Conservation (phyloP, 805 yeast genomes). For the Cyberlindnera petersonii region DNA sequence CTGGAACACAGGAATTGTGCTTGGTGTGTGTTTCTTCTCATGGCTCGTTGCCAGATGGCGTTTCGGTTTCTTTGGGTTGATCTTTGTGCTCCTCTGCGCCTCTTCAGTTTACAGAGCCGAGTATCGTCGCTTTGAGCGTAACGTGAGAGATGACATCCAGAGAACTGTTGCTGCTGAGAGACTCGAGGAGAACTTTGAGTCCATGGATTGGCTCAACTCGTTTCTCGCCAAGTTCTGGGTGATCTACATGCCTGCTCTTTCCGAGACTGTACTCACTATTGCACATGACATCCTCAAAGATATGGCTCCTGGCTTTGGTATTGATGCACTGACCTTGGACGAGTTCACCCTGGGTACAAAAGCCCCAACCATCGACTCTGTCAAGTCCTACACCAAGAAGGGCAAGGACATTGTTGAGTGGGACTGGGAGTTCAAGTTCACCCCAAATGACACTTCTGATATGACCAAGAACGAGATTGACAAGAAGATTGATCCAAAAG, state of each 20-base stretch:
- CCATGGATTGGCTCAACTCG: conserved; percentile 78
- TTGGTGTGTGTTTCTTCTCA: conserved; percentile 70
- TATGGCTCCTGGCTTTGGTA: conserved; percentile 79
- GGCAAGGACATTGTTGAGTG: conserved; percentile 68
- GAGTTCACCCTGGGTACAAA: conserved; percentile 79
- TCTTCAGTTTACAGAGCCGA: conserved; percentile 69
- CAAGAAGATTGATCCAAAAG: conserved; percentile 72
- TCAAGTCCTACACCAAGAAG: conserved; percentile 67
- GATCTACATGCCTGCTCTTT: conserved; percentile 80
- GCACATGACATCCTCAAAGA: conserved; percentile 68
- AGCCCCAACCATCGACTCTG: conserved; percentile 69
- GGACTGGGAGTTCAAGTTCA: conserved; percentile 80
- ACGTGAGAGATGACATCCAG: conserved; percentile 71
- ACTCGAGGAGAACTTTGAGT: conserved; percentile 59
- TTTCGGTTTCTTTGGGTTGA: conserved; percentile 59
- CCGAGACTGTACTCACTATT: conserved; percentile 66
- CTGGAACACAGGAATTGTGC: conserved; percentile 58
- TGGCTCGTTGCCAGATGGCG: conserved; percentile 65
- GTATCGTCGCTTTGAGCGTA: conserved; percentile 69
- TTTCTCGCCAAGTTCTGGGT: conserved; percentile 83
- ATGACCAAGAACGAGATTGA: conserved; percentile 75
- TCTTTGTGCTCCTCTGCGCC: conserved; percentile 55
- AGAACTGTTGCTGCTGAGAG: conserved; percentile 61
- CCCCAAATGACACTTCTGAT: conserved; percentile 79
- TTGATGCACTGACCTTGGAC: conserved; percentile 66